These are phyloP conservation scores for Mucor circinelloides DNA, from an alignment of 371 early-diverging fungal genomes.

Conservation along the genomic window DNA sequence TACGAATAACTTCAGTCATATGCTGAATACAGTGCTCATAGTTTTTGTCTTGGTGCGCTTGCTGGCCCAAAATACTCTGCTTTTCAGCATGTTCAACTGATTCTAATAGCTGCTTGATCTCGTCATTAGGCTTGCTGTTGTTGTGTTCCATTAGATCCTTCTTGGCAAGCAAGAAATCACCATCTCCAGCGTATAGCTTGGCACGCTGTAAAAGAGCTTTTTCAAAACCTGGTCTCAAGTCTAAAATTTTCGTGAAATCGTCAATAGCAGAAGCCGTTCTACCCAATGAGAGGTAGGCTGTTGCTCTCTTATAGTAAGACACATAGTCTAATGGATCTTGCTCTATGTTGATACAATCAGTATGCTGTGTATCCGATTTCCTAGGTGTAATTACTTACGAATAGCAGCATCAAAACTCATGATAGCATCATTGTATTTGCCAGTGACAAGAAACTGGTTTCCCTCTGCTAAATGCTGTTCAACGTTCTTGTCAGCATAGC, in stretches of 20 bases:
- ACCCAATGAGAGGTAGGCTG: slow-evolving; percentile 80
- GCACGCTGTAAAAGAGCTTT: slow-evolving; percentile 84
- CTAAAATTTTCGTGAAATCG: slow-evolving; percentile 79
- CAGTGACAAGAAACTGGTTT: slow-evolving; percentile 56
- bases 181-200: slow-evolving; percentile 71
- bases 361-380: neutral
- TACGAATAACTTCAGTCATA: slow-evolving; percentile 56
- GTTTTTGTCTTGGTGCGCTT: slow-evolving; percentile 42
- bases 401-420: slow-evolving; percentile 73
- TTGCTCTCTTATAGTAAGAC: slow-evolving; percentile 84
- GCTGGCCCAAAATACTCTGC: slow-evolving; percentile 41
- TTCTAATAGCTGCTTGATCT: slow-evolving; percentile 22
- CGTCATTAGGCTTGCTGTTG: neutral
- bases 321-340: slow-evolving; percentile 80
- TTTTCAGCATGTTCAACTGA: slow-evolving; percentile 48
- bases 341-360: slow-evolving; percentile 31
- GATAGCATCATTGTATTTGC: slow-evolving; percentile 68
- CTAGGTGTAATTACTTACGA: slow-evolving; percentile 40
- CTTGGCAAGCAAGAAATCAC: slow-evolving; percentile 66
- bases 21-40: slow-evolving; percentile 66
- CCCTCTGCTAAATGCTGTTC: slow-evolving; percentile 69
- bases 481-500: slow-evolving; percentile 43
- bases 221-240: slow-evolving; percentile 80
- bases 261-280: slow-evolving; percentile 70
- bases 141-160: slow-evolving; percentile 41